A percentile compares a stretch with the other conserved stretches of the same genome.
phyloP scores from a whole-genome alignment of 2,329 filamentous ascomycete species.

The Pseudopithomyces chartarum region DNA sequence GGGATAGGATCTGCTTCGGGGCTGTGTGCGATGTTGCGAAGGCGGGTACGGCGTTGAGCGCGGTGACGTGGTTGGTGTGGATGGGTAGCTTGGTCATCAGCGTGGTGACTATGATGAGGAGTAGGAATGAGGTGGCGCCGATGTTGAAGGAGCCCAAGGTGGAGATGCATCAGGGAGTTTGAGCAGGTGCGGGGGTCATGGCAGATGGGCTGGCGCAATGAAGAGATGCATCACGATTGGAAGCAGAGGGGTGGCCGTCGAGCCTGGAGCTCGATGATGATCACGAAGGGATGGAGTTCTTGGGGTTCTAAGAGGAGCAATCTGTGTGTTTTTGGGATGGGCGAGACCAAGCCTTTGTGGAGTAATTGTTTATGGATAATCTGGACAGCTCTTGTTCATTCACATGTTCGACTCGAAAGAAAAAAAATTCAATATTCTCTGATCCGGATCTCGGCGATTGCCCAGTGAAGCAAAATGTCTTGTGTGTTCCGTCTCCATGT shows the following conservation, averaged over 20 bases:
- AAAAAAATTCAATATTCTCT: neutral
- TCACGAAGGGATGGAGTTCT: neutral
- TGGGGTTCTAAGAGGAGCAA: neutral
- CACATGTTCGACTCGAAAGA: neutral
- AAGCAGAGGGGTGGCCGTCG: neutral
- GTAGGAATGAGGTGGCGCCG: conserved; percentile 13
- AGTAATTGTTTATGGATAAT: neutral
- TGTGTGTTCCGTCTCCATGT: neutral
- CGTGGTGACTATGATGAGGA: conserved; percentile 31
- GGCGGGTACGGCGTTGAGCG: conserved; percentile 69
- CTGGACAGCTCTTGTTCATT: neutral
- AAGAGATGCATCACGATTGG: neutral
- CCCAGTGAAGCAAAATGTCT: neutral
- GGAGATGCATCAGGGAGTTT: conserved; percentile 50
- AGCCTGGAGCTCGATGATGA: conserved; percentile 52
- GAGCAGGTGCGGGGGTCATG: conserved; percentile 5
- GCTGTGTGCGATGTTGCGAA: conserved; percentile 64
- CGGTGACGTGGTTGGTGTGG: conserved; percentile 63
- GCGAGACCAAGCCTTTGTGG: too few species aligned
- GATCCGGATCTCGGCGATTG: conserved; percentile 4
- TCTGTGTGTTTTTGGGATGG: too few species aligned
- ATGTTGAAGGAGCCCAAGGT: conserved; percentile 29
- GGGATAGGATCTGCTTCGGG: conserved; percentile 60
- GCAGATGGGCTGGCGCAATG: neutral
- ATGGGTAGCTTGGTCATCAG: conserved; percentile 47